phyloP scores from a whole-genome alignment of 1,284 basidiomycete species.

The Marasmius sp. region DNA sequence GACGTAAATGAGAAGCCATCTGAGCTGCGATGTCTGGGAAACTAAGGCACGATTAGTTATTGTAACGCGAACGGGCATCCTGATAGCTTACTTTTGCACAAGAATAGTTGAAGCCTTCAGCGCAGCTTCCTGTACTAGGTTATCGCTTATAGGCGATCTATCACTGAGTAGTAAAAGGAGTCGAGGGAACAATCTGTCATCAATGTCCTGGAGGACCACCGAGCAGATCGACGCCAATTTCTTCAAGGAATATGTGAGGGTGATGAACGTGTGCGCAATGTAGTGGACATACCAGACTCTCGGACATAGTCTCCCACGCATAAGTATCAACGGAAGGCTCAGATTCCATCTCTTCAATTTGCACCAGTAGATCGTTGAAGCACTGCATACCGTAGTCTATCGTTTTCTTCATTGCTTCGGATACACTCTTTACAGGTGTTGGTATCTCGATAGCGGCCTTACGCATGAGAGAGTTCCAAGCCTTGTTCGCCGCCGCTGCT shows the following conservation, averaged over 20 bases:
- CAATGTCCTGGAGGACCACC: slow-evolving; percentile 70
- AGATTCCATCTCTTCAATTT: slow-evolving; percentile 78
- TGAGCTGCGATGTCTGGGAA: slow-evolving; percentile 78
- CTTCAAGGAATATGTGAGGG: slow-evolving; percentile 36
- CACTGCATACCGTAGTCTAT: slow-evolving; percentile 66
- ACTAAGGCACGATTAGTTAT: slow-evolving; percentile 36
- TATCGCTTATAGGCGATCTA: slow-evolving; percentile 78
- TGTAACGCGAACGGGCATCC: not conserved
- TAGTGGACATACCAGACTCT: slow-evolving; percentile 60
- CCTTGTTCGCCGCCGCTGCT: slow-evolving; percentile 78
- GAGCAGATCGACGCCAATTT: slow-evolving; percentile 88
- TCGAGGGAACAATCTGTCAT: slow-evolving; percentile 69
- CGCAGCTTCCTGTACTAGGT: slow-evolving; percentile 83
- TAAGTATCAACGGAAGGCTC: slow-evolving; percentile 81
- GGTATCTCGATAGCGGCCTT: slow-evolving; percentile 43
- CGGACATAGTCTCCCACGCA: slow-evolving; percentile 85
- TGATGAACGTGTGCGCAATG: not conserved
- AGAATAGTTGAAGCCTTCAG: slow-evolving; percentile 78
- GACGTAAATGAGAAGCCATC: slow-evolving; percentile 81
- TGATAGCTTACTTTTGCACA: slow-evolving; percentile 70
- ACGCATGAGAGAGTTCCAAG: slow-evolving; percentile 71
- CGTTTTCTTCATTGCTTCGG: slow-evolving; percentile 45
- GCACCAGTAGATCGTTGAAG: slow-evolving; percentile 70
- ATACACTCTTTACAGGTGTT: slow-evolving; percentile 39
- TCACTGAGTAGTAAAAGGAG: slow-evolving; percentile 81